phyloP scores from a whole-genome alignment of 352 stramenopile genomes.

The Pythium biforme region DNA sequence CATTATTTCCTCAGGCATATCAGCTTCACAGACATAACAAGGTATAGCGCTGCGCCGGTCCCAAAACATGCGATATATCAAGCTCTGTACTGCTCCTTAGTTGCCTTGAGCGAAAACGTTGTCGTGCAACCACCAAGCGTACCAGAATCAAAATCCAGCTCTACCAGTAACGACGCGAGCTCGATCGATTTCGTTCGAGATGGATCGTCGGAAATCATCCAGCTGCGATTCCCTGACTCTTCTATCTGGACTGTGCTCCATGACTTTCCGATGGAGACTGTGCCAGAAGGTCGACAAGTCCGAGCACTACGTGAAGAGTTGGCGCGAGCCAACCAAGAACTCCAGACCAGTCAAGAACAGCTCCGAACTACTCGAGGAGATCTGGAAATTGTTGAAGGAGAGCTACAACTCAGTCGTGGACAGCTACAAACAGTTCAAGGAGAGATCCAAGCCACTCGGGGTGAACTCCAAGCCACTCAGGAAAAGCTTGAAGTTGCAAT shows the following conservation, averaged over 20 bases:
- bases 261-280: not conserved
- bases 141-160: not conserved
- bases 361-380: not conserved
- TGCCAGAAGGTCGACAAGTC: not conserved
- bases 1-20: not conserved
- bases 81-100: not conserved
- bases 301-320: not conserved
- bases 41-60: not conserved
- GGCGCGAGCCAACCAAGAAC: not conserved
- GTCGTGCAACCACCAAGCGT: not conserved
- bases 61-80: not conserved
- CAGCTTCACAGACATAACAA: slow-evolving; percentile 10
- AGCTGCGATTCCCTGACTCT: not conserved
- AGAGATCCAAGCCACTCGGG: not conserved
- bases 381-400: not conserved
- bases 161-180: not conserved
- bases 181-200: slow-evolving; percentile 10
- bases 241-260: not conserved
- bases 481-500: slow-evolving; percentile 1
- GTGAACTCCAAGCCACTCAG: not conserved
- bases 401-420: not conserved
- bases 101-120: not conserved
- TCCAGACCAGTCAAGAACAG: not conserved
- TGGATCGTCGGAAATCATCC: not conserved
- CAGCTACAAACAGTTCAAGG: not conserved